These are phyloP conservation scores for Colletotrichum plurivorum DNA, from an alignment of 2,329 filamentous ascomycete species.

Conservation along the genomic window DNA sequence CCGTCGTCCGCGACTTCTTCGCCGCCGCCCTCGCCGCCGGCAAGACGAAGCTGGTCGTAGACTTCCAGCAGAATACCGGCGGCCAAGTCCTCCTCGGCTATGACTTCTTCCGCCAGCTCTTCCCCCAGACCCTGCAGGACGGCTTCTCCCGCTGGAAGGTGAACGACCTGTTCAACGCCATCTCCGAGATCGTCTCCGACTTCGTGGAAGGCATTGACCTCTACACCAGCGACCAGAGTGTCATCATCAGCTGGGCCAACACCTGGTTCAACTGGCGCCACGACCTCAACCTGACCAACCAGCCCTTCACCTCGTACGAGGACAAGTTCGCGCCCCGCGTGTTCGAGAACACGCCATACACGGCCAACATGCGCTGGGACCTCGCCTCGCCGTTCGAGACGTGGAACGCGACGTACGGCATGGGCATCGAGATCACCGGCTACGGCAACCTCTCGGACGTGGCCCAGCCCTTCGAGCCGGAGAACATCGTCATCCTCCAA, in stretches of 20 bases:
- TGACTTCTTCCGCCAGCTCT: conserved; percentile 70
- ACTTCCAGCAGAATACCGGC: conserved; percentile 70
- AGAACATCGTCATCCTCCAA: conserved; percentile 72
- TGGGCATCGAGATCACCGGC: conserved; percentile 63
- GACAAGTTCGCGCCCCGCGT: conserved; percentile 58
- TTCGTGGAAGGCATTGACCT: conserved; percentile 61
- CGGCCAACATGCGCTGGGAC: conserved; percentile 66
- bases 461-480: conserved; percentile 67
- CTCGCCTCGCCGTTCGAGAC: conserved; percentile 58
- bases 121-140: conserved; percentile 55
- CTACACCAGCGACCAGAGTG: conserved; percentile 55
- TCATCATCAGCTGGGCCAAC: conserved; percentile 59
- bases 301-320: conserved; percentile 65
- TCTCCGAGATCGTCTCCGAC: conserved; percentile 60
- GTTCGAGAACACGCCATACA: conserved; percentile 67
- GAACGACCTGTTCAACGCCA: conserved; percentile 57
- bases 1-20: conserved; percentile 51
- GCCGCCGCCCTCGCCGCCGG: conserved; percentile 55
- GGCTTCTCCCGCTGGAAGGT: conserved; percentile 58
- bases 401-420: conserved; percentile 56
- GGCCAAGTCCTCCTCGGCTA: conserved; percentile 71
- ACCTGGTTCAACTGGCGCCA: conserved; percentile 65
- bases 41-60: conserved; percentile 73
- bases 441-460: conserved; percentile 63
- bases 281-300: conserved; percentile 62